These are phyloP conservation scores for Ophiostoma populinum DNA, from an alignment of 2,329 filamentous ascomycete genomes.

Conservation along the genomic window DNA sequence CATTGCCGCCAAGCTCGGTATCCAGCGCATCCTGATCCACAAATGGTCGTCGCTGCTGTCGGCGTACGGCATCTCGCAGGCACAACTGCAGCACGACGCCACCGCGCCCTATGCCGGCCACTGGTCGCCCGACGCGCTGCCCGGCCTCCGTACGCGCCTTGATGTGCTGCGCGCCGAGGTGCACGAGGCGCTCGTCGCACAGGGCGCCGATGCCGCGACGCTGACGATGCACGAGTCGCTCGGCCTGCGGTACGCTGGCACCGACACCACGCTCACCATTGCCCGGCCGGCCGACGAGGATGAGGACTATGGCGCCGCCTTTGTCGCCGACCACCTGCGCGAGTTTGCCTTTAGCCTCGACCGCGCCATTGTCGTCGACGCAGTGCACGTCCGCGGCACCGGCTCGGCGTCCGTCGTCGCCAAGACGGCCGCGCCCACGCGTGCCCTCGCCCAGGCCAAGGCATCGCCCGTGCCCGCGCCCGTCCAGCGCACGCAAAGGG, in stretches of 20 bases:
- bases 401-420: constrained; percentile 23
- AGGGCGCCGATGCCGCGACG: not conserved
- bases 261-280: constrained; percentile 81
- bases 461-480: constrained; percentile 22
- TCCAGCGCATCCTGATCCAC: constrained; percentile 70
- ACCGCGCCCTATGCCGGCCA: not conserved
- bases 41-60: constrained; percentile 76
- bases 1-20: constrained; percentile 68
- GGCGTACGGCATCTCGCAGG: constrained; percentile 81
- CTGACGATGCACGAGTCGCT: constrained; percentile 22
- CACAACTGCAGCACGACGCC: constrained; percentile 17
- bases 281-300: constrained; percentile 45
- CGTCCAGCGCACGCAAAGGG: constrained; percentile 29
- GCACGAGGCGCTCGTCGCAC: constrained; percentile 32
- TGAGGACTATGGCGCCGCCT: constrained; percentile 71
- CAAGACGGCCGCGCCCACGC: constrained; percentile 18
- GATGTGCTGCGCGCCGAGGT: constrained; percentile 60
- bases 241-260: constrained; percentile 82
- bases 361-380: constrained; percentile 75
- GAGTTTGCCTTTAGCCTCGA: constrained; percentile 87
- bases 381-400: constrained; percentile 74
- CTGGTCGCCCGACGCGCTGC: constrained; percentile 1
- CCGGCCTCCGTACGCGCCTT: not conserved
- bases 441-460: constrained; percentile 40
- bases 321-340: constrained; percentile 71